A percentile compares a stretch with the other conserved stretches of the same genome.
Conservation (phyloP, 2,329 filamentous ascomycete species). For the Atkinsonella hypoxylon region DNA sequence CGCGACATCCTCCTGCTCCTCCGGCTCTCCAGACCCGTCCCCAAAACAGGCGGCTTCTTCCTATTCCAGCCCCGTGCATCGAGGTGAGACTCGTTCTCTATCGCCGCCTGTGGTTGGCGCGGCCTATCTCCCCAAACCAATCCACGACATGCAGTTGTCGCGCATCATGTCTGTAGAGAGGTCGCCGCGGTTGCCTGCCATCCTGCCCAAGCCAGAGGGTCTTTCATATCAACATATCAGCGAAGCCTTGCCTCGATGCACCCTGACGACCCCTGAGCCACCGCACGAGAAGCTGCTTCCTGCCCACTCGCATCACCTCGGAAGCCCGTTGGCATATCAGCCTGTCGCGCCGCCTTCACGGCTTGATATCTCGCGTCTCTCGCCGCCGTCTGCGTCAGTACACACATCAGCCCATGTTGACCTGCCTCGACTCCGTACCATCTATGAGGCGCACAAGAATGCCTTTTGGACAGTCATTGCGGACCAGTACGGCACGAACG, state of each 20-base stretch:
- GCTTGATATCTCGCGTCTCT: conserved; percentile 45
- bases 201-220: conserved; percentile 52
- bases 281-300: conserved; percentile 33
- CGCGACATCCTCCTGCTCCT: conserved; percentile 57
- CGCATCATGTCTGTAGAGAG: conserved; percentile 34
- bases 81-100: conserved; percentile 34
- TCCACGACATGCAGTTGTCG: conserved; percentile 38
- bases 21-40: conserved; percentile 44
- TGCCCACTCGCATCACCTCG: conserved; percentile 22
- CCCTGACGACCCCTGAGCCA: conserved; percentile 29
- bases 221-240: conserved; percentile 28
- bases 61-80: conserved; percentile 35
- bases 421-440: conserved; percentile 51
- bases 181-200: conserved; percentile 43
- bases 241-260: conserved; percentile 27
- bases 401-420: conserved; percentile 39
- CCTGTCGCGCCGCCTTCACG: conserved; percentile 36
- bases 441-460: conserved; percentile 58
- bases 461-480: conserved; percentile 66
- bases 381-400: conserved; percentile 21
- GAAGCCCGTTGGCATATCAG: conserved; percentile 17
- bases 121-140: conserved; percentile 32
- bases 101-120: conserved; percentile 35
- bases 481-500: conserved; percentile 55
- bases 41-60: conserved; percentile 35